Percentiles rank a stretch among this genome's conserved stretches.
These are phyloP conservation scores for Russula virescens DNA, from an alignment of 768 basidiomycete genomes.

Conservation along the genomic window DNA sequence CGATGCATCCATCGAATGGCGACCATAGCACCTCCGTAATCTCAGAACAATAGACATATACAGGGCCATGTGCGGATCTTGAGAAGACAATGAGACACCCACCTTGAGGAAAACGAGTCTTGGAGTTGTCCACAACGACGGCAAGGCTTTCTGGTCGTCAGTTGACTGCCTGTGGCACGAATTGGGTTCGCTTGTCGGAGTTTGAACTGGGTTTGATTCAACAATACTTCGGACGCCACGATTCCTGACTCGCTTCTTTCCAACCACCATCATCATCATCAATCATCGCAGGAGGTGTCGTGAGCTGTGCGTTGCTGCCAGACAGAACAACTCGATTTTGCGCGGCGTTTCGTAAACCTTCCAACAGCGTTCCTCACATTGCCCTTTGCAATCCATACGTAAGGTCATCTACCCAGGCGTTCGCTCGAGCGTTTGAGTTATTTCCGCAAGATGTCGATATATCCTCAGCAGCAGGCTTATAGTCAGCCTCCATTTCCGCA, in stretches of 20 bases:
- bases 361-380: conserved; percentile 13
- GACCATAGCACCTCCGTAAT: background rate
- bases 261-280: conserved; percentile 24
- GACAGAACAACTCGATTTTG: conserved; percentile 18
- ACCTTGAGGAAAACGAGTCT: conserved; percentile 30
- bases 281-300: conserved; percentile 16
- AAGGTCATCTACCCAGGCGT: conserved; percentile 20
- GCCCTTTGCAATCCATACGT: conserved; percentile 7
- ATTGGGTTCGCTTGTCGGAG: conserved; percentile 24
- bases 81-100: conserved; percentile 24
- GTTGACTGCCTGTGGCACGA: conserved; percentile 22
- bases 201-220: conserved; percentile 14
- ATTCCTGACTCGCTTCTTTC: conserved; percentile 18
- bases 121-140: conserved; percentile 31
- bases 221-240: background rate
- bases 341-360: conserved; percentile 18
- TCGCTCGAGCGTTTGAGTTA: conserved; percentile 17
- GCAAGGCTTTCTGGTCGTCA: conserved; percentile 19
- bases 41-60: background rate
- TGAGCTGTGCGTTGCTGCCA: conserved; percentile 22
- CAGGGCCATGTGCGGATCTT: background rate
- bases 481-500: conserved; percentile 38
- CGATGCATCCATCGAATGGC: conserved; percentile 37
- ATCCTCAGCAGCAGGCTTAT: conserved; percentile 47
- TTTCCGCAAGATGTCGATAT: conserved; percentile 49